A percentile compares a stretch with the other conserved stretches of the same genome.
Evolutionary conservation across 1,284 basidiomycete genomes (phyloP).

Genomic region (Hymenochaete sp.): DNA sequence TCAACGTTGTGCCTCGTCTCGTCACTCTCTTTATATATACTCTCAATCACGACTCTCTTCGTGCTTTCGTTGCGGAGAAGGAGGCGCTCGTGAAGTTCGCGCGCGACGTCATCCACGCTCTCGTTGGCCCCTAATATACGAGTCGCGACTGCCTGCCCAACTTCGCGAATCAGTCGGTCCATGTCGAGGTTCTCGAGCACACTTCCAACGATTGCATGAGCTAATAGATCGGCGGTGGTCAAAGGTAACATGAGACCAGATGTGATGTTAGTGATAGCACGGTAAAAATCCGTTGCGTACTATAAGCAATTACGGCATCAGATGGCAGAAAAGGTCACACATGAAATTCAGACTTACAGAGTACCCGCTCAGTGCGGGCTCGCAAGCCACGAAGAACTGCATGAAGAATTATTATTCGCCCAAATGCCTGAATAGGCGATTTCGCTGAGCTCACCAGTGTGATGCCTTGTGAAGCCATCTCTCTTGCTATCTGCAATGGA

Average conservation of each 20-base stretch:
- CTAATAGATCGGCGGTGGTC: slow-evolving; percentile 90
- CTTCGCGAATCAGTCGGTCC: slow-evolving; percentile 91
- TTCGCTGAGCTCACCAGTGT: slow-evolving; percentile 55
- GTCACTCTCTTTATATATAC: slow-evolving; percentile 86
- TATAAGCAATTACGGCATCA: slow-evolving; percentile 26
- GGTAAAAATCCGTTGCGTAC: slow-evolving; percentile 94
- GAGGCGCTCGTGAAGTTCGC: slow-evolving; percentile 86
- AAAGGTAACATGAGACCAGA: slow-evolving; percentile 94
- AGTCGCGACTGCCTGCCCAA: slow-evolving; percentile 88
- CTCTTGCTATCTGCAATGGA: slow-evolving; percentile 78
- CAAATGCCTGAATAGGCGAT: not conserved
- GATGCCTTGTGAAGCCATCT: slow-evolving; percentile 88
- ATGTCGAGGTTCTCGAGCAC: slow-evolving; percentile 98
- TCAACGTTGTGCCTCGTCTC: slow-evolving; percentile 87
- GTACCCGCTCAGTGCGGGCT: slow-evolving; percentile 92
- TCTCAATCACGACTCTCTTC: slow-evolving; percentile 93
- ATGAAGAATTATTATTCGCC: slow-evolving; percentile 9
- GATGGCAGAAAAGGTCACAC: slow-evolving; percentile 22
- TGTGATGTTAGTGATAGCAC: slow-evolving; percentile 86
- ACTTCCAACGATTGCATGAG: slow-evolving; percentile 96
- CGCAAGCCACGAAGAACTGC: slow-evolving; percentile 96
- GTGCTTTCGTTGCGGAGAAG: slow-evolving; percentile 92
- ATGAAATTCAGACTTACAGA: slow-evolving; percentile 45
- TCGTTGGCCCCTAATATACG: slow-evolving; percentile 84
- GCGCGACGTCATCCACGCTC: slow-evolving; percentile 93